These are phyloP conservation scores for Psidium friedrichsthalianum DNA, from an alignment of 345 rosid genomes.

Conservation along the genomic window DNA sequence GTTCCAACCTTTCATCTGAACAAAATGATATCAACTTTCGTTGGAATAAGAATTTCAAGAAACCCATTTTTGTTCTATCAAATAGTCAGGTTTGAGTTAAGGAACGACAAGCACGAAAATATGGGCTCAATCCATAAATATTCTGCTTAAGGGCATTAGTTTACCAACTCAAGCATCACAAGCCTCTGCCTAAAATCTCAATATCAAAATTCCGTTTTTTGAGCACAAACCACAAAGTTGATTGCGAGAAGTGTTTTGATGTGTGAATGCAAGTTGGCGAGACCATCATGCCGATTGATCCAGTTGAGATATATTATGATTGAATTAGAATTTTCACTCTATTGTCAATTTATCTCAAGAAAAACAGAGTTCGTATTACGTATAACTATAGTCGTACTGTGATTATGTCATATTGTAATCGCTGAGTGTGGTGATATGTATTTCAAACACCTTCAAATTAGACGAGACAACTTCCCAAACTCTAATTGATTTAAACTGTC, in stretches of 20 bases:
- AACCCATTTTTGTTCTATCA: not conserved
- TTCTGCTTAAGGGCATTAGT: not conserved
- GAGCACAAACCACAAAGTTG: not conserved
- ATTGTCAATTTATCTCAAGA: not conserved
- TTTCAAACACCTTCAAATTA: not conserved
- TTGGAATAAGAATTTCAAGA: not conserved
- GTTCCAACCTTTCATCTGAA: not conserved
- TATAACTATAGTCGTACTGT: not conserved
- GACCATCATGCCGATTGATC: not conserved
- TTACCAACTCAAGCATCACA: not conserved
- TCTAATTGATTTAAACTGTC: not conserved
- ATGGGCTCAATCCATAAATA: not conserved
- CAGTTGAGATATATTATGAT: not conserved
- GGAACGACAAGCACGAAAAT: not conserved
- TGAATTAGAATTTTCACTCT: not conserved
- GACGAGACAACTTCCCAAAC: not conserved
- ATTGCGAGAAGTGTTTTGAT: not conserved
- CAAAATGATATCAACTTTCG: not conserved
- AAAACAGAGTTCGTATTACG: not conserved
- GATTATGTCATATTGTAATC: not conserved
- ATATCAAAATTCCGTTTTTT: not conserved
- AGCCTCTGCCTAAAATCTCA: not conserved
- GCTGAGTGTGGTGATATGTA: not conserved
- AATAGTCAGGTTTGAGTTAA: not conserved
- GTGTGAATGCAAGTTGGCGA: not conserved